Conservation (phyloP, 176 grass and related monocot genomes). For the Carex kokanica region DNA sequence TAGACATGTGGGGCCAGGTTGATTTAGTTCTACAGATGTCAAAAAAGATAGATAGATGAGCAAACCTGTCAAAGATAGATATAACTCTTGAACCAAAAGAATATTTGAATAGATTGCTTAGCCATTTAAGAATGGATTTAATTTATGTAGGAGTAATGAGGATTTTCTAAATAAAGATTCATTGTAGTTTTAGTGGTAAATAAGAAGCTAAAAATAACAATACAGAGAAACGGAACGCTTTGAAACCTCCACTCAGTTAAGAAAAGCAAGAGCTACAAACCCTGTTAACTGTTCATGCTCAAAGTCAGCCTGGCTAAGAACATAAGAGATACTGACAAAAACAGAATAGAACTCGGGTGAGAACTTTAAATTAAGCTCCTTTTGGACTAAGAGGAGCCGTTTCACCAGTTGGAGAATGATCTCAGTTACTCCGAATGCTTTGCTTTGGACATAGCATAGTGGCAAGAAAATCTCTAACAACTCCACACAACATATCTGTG, state of each 20-base stretch:
- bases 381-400: constrained; percentile 61
- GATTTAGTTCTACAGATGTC: too few species aligned
- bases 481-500: too few species aligned
- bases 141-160: not conserved
- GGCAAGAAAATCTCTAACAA: too few species aligned
- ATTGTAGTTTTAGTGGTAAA: not conserved
- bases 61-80: not conserved
- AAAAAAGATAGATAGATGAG: too few species aligned
- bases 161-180: constrained; percentile 9
- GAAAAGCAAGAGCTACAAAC: constrained; percentile 66
- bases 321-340: constrained; percentile 59
- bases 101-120: not conserved
- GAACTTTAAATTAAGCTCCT: constrained; percentile 56
- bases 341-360: constrained; percentile 45
- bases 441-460: too few species aligned
- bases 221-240: constrained; percentile 43
- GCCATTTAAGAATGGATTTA: not conserved
- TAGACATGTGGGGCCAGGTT: too few species aligned
- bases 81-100: not conserved
- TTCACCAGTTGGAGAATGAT: constrained; percentile 56
- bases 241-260: constrained; percentile 76
- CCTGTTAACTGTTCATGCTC: constrained; percentile 77
- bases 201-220: not conserved
- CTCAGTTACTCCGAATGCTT: constrained; percentile 47
- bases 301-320: constrained; percentile 64